Evolutionary conservation across 2,329 filamentous ascomycete species (phyloP).

Genomic region (Neofusicoccum ribis): DNA sequence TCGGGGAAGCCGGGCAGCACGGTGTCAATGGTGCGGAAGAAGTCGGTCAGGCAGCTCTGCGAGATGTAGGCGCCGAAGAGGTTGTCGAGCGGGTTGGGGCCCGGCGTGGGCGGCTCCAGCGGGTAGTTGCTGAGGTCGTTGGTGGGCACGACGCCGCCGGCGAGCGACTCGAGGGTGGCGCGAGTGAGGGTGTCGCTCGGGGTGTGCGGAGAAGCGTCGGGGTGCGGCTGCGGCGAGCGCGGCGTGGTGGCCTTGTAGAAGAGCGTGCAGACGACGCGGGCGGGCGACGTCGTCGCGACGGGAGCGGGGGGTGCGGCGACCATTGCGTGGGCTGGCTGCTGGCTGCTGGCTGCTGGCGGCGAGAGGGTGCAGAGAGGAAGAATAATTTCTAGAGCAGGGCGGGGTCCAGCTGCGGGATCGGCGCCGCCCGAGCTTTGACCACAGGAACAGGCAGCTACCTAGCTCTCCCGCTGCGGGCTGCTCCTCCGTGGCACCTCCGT

Average conservation of each 20-base stretch:
- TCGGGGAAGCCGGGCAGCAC: conserved; percentile 52
- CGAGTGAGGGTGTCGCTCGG: conserved; percentile 33
- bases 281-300: conserved; percentile 10
- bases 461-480: neutral
- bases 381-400: conserved; percentile 1
- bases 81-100: conserved; percentile 56
- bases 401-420: neutral
- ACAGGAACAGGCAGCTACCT: conserved; percentile 1
- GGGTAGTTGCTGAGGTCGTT: conserved; percentile 54
- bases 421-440: neutral
- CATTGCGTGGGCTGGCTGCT: neutral
- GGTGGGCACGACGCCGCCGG: conserved; percentile 52
- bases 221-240: conserved; percentile 33
- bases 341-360: neutral
- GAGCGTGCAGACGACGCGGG: conserved; percentile 37
- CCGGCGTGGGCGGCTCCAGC: conserved; percentile 55
- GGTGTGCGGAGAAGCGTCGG: conserved; percentile 45
- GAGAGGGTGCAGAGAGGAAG: neutral
- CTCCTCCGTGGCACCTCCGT: neutral
- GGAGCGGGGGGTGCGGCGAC: neutral
- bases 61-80: conserved; percentile 56
- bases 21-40: conserved; percentile 53
- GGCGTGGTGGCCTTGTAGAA: conserved; percentile 42
- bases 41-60: conserved; percentile 57
- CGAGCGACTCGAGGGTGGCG: conserved; percentile 34